These are phyloP conservation scores for Coemansia furcata DNA, from an alignment of 192 early-diverging fungal species.

Conservation along the genomic window DNA sequence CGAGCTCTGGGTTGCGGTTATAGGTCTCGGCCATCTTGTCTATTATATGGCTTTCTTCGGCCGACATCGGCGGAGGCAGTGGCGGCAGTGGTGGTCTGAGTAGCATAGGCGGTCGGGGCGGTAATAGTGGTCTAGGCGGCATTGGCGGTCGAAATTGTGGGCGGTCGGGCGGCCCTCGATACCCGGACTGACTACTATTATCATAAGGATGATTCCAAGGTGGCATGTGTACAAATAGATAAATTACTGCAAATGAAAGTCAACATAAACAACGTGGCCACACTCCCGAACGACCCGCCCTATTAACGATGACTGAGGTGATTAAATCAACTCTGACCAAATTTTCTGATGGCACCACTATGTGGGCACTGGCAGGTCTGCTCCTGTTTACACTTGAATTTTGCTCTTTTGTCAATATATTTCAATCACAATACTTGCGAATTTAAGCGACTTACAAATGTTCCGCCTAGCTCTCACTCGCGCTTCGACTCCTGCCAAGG, in stretches of 20 bases:
- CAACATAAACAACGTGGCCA: background rate
- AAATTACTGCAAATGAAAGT: background rate
- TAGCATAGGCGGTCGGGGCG: background rate
- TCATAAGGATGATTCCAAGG: constrained; percentile 6
- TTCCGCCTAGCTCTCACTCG: constrained; percentile 27
- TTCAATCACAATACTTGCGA: background rate
- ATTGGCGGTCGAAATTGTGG: constrained; percentile 4
- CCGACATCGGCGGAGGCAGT: background rate
- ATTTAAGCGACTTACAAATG: constrained; percentile 17
- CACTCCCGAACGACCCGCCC: no score
- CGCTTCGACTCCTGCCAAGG: constrained; percentile 16
- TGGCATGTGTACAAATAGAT: constrained; percentile 3
- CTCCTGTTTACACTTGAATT: constrained; percentile 1
- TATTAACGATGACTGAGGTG: background rate
- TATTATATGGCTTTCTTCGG: constrained; percentile 16
- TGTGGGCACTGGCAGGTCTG: background rate
- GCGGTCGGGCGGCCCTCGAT: background rate
- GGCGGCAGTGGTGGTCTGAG: background rate
- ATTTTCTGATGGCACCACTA: background rate
- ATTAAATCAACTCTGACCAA: background rate
- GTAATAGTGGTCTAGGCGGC: constrained; percentile 3
- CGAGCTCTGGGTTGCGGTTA: constrained; percentile 23
- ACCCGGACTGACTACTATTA: background rate
- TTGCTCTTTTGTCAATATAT: background rate
- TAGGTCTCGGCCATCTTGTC: constrained; percentile 41